Evolutionary conservation across 768 basidiomycete genomes (phyloP).

Genomic region (Tylopilus plumbeoviolaceoides): DNA sequence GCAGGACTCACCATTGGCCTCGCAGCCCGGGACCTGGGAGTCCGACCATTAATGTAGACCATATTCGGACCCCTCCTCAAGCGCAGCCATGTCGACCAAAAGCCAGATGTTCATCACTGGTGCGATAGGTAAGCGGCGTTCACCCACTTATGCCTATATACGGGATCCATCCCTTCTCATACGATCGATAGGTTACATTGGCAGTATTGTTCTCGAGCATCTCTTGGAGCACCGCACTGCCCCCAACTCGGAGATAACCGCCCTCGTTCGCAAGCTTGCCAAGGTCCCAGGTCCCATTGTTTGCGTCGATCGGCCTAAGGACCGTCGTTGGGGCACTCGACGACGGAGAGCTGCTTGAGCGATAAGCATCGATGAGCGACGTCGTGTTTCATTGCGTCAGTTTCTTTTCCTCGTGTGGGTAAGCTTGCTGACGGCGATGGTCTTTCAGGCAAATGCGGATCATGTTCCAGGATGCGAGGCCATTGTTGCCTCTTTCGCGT

Average conservation of each 20-base stretch:
- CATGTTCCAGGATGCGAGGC: slow-evolving; percentile 37
- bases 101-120: slow-evolving; percentile 40
- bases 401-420: not conserved
- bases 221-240: slow-evolving; percentile 4
- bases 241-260: slow-evolving; percentile 14
- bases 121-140: slow-evolving; percentile 36
- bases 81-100: slow-evolving; percentile 16
- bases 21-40: too few species aligned
- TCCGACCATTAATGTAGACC: too few species aligned
- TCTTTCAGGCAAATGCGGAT: slow-evolving; percentile 40
- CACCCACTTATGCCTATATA: not conserved
- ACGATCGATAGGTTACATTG: slow-evolving; percentile 18
- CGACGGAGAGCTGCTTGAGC: slow-evolving; percentile 37
- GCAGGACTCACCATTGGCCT: too few species aligned
- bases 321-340: slow-evolving; percentile 37
- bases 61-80: too few species aligned
- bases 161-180: not conserved
- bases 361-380: slow-evolving; percentile 41
- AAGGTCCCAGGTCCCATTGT: slow-evolving; percentile 1
- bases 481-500: too few species aligned
- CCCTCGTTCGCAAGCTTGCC: slow-evolving; percentile 26
- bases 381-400: slow-evolving; percentile 38
- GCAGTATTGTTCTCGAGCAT: too few species aligned
- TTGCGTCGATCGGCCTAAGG: slow-evolving; percentile 20
- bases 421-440: not conserved